phyloP scores from a whole-genome alignment of 768 basidiomycete genomes.

The Collybiopsis luxurians region DNA sequence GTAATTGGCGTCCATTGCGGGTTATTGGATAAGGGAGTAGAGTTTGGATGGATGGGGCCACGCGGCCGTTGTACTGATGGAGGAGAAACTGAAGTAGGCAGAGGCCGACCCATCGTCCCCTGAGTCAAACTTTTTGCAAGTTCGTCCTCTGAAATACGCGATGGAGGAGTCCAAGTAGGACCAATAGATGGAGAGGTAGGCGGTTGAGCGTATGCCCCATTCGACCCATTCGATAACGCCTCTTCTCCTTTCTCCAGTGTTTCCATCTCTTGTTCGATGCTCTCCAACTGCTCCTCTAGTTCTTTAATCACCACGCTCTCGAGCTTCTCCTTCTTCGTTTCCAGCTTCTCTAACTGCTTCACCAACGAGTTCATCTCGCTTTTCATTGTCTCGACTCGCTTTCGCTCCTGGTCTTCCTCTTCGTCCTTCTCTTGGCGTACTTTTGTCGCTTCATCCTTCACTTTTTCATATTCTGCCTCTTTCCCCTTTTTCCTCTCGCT shows the following conservation, averaged over 20 bases:
- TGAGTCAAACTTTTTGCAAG: neutral
- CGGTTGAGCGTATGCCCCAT: neutral
- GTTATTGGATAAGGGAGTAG: neutral
- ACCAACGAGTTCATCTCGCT: slow-evolving; percentile 54
- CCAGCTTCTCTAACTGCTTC: slow-evolving; percentile 67
- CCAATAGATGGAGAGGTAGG: neutral
- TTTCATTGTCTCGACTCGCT: slow-evolving; percentile 52
- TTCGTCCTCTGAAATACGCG: neutral
- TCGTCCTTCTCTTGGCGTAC: slow-evolving; percentile 11
- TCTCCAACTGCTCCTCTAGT: slow-evolving; percentile 63
- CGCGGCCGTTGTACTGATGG: neutral
- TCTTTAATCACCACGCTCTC: slow-evolving; percentile 58
- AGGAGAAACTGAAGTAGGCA: neutral
- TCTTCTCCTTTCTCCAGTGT: slow-evolving; percentile 31
- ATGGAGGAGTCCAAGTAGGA: neutral
- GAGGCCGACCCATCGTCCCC: neutral
- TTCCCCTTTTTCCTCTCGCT: slow-evolving; percentile 34
- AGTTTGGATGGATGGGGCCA: neutral
- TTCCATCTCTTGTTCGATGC: slow-evolving; percentile 61
- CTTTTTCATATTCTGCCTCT: slow-evolving; percentile 38
- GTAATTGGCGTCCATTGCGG: slow-evolving; percentile 4
- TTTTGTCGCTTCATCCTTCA: slow-evolving; percentile 30
- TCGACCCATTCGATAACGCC: neutral
- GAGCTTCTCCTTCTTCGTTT: slow-evolving; percentile 62
- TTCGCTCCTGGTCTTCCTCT: slow-evolving; percentile 48